Base-by-base conservation (phyloP, 2,329 filamentous ascomycete genomes). In the Cordyceps pruinosa region DNA sequence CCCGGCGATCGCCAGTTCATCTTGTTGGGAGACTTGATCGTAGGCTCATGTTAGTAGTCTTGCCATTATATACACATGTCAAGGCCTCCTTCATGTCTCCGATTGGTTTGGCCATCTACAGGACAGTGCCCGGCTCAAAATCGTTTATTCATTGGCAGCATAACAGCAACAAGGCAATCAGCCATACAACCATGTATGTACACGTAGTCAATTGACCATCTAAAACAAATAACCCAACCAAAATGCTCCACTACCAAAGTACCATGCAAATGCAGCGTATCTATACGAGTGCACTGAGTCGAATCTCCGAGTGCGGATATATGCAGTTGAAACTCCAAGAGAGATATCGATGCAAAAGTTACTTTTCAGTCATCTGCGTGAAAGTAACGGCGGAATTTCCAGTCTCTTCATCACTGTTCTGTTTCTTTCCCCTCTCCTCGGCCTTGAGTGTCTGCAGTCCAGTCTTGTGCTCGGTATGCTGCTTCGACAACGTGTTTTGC, bases 401-500 rank as follows among this genome's bases (percentile, higher is more conserved):
- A 9, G n/a, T 52, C 26, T 58, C 56, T 10, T 50, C 55, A 28
- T 58, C 56, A 5, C 12, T 42, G n/a, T 15, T 41, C 3, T 44
- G 41, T 13, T 59, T 55, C 42, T 58, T 50, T 10, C n/a, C 45
- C 21, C 44, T 28, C 30, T 52, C 53, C 58, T 63, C 49, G 8
- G 63, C 62, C 64, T 68, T 71, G 61, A 77, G 66, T 6, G 72
- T 71, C 60, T 76, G 69, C 57, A 85, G 64, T 0, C 82, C 82
- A 1, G 82, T 85, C 73, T 82, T 81, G 65, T 82, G 77, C 68
- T 82, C 81, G 35, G 75, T 72, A 58, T 85, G 81, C 30, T 80
- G 73, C 61, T 77, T 80, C 69, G 75, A 82, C 56, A 85, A 70
- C 61, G 72, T 74, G 53, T 72, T 73, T 61, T 79, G 76, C 35